Evolutionary conservation across 176 grass and related monocot genomes (phyloP).

Genomic region (Bolboschoenus planiculmis): DNA sequence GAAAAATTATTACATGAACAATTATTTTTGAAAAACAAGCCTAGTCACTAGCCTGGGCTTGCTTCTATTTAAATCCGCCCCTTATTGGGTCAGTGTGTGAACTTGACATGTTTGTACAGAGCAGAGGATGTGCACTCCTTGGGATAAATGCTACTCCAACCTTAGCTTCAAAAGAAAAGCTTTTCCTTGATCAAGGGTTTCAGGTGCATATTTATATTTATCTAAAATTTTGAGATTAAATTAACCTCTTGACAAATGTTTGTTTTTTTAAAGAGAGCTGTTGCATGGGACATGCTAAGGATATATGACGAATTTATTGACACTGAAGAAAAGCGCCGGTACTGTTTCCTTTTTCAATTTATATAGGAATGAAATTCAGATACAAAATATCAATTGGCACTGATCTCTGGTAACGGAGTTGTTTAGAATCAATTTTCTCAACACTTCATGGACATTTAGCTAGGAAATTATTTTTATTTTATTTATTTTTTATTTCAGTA

Average conservation of each 20-base stretch:
- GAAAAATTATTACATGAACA: too few relatives aligned
- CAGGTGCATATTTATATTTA: conserved; percentile 42
- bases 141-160: conserved; percentile 90
- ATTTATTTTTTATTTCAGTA: conserved; percentile 45
- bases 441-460: not conserved
- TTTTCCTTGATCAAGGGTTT: conserved; percentile 83
- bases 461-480: not conserved
- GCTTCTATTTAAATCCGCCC: too few relatives aligned
- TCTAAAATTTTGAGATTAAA: not conserved
- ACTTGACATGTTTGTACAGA: conserved; percentile 40
- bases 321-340: conserved; percentile 69
- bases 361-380: not conserved
- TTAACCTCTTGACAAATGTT: not conserved
- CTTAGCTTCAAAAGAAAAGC: conserved; percentile 67
- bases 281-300: conserved; percentile 88
- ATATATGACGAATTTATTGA: conserved; percentile 95
- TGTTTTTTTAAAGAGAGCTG: conserved; percentile 54
- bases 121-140: conserved; percentile 87
- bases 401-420: not conserved
- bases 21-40: too few relatives aligned
- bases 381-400: not conserved
- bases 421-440: not conserved
- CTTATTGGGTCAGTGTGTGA: too few relatives aligned
- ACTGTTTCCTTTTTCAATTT: conserved; percentile 22
- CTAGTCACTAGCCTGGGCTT: too few relatives aligned